Conservation (phyloP, 257 asterid genomes). For the Orobanche coerulescens region DNA sequence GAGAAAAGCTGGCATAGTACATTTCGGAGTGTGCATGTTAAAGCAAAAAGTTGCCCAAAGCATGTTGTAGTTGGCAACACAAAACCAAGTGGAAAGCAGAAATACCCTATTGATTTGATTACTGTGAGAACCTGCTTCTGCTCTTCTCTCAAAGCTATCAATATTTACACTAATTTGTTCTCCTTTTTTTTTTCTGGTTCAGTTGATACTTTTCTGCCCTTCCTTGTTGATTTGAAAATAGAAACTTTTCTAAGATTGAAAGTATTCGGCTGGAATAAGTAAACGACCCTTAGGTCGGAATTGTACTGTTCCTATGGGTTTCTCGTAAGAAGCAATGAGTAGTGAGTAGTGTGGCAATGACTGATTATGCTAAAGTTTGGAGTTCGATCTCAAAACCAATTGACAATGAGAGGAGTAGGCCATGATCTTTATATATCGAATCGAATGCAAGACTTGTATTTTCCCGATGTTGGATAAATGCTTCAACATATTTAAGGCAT, state of each 20-base stretch:
- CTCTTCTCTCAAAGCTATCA: conserved; percentile 2
- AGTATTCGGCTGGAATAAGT: not conserved
- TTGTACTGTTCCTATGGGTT: conserved; percentile 4
- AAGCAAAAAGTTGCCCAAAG: conserved; percentile 64
- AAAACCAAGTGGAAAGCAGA: conserved; percentile 36
- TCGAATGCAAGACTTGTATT: no score
- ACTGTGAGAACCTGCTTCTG: conserved; percentile 51
- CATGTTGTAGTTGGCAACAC: conserved; percentile 25
- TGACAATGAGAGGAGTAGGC: no score
- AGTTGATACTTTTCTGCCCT: not conserved
- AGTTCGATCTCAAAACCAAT: no score
- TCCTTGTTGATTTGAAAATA: not conserved
- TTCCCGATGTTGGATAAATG: no score
- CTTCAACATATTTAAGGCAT: no score
- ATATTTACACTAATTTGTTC: conserved; percentile 5
- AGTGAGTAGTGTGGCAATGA: not conserved
- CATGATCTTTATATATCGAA: no score
- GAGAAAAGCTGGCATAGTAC: conserved; percentile 89
- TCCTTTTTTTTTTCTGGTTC: conserved; percentile 17
- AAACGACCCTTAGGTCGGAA: not conserved
- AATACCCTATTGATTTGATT: conserved; percentile 69
- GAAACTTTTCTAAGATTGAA: not conserved
- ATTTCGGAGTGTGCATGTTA: conserved; percentile 51
- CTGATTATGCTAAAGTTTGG: no score
- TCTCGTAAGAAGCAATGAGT: not conserved